These are phyloP conservation scores for Metschnikowia baotianmanensis DNA, from an alignment of 805 yeast species.

Conservation along the genomic window DNA sequence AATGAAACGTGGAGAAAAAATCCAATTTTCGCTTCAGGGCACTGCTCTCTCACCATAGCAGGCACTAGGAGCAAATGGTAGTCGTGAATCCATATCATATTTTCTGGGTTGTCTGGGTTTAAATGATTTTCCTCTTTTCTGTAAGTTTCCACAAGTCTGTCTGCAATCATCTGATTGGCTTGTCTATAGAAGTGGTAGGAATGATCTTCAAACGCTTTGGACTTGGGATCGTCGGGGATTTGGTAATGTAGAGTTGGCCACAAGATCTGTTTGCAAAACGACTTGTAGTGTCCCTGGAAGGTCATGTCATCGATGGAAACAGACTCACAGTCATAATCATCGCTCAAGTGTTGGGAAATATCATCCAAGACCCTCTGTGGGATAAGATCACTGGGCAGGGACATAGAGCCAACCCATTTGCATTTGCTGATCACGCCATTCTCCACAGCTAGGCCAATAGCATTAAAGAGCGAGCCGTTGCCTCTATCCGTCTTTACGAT, in stretches of 20 bases:
- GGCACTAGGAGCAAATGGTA: slow-evolving; percentile 89
- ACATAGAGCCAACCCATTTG: slow-evolving; percentile 87
- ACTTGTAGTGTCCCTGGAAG: slow-evolving; percentile 86
- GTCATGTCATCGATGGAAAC: slow-evolving; percentile 75
- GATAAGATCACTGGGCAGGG: slow-evolving; percentile 85
- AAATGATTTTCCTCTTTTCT: slow-evolving; percentile 46
- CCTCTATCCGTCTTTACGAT: slow-evolving; percentile 71
- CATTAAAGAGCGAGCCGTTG: slow-evolving; percentile 86
- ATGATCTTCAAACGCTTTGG: slow-evolving; percentile 93
- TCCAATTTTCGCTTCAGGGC: slow-evolving; percentile 87
- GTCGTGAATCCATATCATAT: slow-evolving; percentile 90
- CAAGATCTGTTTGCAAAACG: slow-evolving; percentile 88
- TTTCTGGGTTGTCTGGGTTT: slow-evolving; percentile 45
- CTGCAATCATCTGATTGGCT: slow-evolving; percentile 78
- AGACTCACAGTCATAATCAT: slow-evolving; percentile 56
- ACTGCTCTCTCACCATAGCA: slow-evolving; percentile 65
- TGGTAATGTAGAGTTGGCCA: slow-evolving; percentile 97
- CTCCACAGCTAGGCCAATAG: slow-evolving; percentile 59
- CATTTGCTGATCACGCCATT: slow-evolving; percentile 33
- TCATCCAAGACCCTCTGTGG: slow-evolving; percentile 52
- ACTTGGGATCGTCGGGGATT: slow-evolving; percentile 90
- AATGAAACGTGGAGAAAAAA: slow-evolving; percentile 91
- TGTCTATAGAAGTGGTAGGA: slow-evolving; percentile 84
- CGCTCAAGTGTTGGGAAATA: slow-evolving; percentile 47
- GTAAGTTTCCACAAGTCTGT: slow-evolving; percentile 64